Evolutionary conservation across 169 alveolate genomes (phyloP).

Genomic region (Eimeria praecox): DNA sequence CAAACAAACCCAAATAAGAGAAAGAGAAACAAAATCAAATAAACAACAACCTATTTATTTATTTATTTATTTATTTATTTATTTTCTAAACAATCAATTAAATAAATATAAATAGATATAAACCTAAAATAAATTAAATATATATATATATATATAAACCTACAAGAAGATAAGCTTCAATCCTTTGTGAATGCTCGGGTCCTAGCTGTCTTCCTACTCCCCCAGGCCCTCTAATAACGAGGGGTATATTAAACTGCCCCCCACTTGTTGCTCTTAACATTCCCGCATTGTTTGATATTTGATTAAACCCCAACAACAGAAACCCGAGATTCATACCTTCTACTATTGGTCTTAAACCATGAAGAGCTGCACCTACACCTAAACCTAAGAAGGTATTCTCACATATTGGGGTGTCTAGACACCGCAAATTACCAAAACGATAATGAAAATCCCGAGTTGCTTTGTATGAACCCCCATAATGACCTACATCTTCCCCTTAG

Average conservation of each 20-base stretch:
- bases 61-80: too few relatives aligned
- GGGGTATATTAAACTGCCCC: slow-evolving; percentile 91
- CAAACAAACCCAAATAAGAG: too few relatives aligned
- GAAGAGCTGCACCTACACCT: slow-evolving; percentile 89
- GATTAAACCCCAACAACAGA: slow-evolving; percentile 95
- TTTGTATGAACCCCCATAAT: slow-evolving; percentile 96
- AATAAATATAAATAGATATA: too few relatives aligned
- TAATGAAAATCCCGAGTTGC: slow-evolving; percentile 94
- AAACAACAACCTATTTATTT: too few relatives aligned
- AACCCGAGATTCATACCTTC: slow-evolving; percentile 96
- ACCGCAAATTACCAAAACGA: slow-evolving; percentile 91
- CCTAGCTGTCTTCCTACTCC: slow-evolving; percentile 96
- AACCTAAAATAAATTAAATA: too few relatives aligned
- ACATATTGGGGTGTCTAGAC: slow-evolving; percentile 96
- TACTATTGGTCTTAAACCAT: slow-evolving; percentile 93
- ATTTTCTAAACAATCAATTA: too few relatives aligned
- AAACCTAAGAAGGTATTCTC: slow-evolving; percentile 93
- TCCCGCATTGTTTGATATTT: slow-evolving; percentile 94
- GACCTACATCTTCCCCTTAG: slow-evolving; percentile 96
- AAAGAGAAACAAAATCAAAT: too few relatives aligned
- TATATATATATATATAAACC: too few relatives aligned
- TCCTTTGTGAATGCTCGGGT: slow-evolving; percentile 95
- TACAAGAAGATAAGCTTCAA: slow-evolving; percentile 93
- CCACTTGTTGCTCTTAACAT: slow-evolving; percentile 92
- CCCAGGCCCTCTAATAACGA: slow-evolving; percentile 96